Percentiles rank a stretch among this genome's conserved stretches.
These are phyloP conservation scores for Arachis monticola DNA, from an alignment of 331 rosid genomes.

Conservation along the genomic window DNA sequence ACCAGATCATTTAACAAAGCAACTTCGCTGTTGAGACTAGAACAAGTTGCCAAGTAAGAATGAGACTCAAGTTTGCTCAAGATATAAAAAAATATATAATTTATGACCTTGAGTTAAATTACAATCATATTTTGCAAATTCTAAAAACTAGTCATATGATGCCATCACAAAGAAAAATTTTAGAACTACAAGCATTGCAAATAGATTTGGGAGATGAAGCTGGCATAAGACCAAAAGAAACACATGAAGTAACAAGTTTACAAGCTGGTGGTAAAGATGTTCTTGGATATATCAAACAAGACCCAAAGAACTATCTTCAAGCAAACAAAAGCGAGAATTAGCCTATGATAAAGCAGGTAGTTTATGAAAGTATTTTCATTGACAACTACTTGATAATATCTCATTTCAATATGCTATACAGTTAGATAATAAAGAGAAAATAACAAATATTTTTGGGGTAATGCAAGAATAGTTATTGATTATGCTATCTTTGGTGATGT, in stretches of 20 bases:
- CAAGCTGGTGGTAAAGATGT: not conserved
- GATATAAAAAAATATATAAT: not conserved
- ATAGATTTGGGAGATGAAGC: too few species aligned
- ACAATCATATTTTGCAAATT: slow-evolving; percentile 17
- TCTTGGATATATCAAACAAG: not conserved
- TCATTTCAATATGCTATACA: not conserved
- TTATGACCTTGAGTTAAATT: not conserved
- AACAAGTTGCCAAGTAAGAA: not conserved
- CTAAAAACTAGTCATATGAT: not conserved
- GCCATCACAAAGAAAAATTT: not conserved
- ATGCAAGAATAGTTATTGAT: slow-evolving; percentile 13
- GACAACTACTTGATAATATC: too few species aligned
- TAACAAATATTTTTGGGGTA: not conserved
- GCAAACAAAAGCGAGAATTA: not conserved
- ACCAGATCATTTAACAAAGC: not conserved
- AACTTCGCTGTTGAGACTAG: not conserved
- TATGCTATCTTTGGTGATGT: slow-evolving; percentile 5
- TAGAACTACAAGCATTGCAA: too few species aligned
- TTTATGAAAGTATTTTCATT: too few species aligned
- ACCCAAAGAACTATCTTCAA: slow-evolving; percentile 12
- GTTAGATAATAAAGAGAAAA: not conserved
- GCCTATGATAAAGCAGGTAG: slow-evolving; percentile 3
- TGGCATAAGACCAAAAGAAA: too few species aligned
- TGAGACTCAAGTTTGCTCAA: not conserved
- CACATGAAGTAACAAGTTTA: too few species aligned